phyloP scores from a whole-genome alignment of 257 asterid genomes.

The Solanum tarijense region DNA sequence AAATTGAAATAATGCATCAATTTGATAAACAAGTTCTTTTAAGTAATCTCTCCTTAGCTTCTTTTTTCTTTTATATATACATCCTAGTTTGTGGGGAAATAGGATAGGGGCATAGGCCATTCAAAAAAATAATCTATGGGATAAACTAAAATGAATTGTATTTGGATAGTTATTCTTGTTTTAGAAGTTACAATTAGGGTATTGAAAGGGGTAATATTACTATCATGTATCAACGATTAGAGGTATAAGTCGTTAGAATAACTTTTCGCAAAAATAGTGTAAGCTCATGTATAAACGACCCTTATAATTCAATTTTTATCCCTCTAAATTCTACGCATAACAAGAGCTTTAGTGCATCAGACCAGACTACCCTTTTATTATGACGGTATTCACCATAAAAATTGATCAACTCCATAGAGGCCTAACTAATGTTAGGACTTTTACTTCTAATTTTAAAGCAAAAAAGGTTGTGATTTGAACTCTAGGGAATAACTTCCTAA shows the following conservation, averaged over 20 bases:
- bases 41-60: neutral
- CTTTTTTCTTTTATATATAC: neutral
- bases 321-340: rapidly evolving
- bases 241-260: neutral
- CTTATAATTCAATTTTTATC: too few species aligned
- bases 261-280: too few species aligned
- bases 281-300: rapidly evolving
- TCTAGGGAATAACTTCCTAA: neutral
- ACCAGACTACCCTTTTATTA: too few species aligned
- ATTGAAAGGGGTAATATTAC: neutral
- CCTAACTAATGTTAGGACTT: neutral
- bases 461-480: neutral
- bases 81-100: neutral
- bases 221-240: too few species aligned
- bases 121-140: too few species aligned
- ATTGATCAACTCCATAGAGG: neutral
- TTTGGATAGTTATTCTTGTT: neutral
- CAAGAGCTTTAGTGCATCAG: too few species aligned
- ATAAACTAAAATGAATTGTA: neutral
- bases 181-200: neutral
- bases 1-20: neutral
- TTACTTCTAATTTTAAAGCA: neutral
- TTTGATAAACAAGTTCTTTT: neutral
- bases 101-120: neutral
- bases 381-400: neutral